Percentiles rank a stretch among this genome's conserved stretches.
Evolutionary conservation across 2,329 filamentous ascomycete species (phyloP).

Genomic region (Apiospora phragmitis): DNA sequence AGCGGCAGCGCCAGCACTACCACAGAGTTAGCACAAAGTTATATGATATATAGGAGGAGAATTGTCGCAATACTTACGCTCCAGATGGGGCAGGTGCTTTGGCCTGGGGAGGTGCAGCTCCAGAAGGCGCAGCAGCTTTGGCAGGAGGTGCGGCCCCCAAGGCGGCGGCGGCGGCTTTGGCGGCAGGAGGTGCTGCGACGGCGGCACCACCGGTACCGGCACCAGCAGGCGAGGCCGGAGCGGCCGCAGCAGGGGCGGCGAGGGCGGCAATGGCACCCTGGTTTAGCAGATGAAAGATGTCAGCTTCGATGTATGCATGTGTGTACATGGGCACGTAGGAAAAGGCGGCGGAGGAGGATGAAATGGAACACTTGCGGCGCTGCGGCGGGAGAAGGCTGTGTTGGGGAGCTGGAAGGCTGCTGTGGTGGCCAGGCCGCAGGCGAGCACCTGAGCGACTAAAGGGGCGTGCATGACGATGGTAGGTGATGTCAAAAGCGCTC

Average conservation of each 20-base stretch:
- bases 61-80: background rate
- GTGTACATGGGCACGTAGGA: too few species aligned
- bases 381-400: background rate
- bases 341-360: too few species aligned
- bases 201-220: too few species aligned
- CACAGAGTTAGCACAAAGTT: background rate
- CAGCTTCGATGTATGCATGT: background rate
- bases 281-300: background rate
- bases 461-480: background rate
- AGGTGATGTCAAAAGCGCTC: background rate
- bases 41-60: too few species aligned
- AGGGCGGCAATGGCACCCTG: background rate
- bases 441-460: background rate
- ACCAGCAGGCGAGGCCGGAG: background rate
- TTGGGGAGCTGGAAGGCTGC: background rate
- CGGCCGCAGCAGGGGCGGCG: background rate
- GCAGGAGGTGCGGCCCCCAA: background rate
- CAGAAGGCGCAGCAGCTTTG: background rate
- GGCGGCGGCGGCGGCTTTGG: background rate
- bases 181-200: background rate
- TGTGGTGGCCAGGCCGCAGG: conserved; percentile 1
- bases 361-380: background rate
- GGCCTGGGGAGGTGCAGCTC: background rate
- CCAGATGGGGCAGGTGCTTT: background rate
- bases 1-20: background rate